Conservation (phyloP, 192 early-diverging fungal species). For the Pilobolus umbonatus region DNA sequence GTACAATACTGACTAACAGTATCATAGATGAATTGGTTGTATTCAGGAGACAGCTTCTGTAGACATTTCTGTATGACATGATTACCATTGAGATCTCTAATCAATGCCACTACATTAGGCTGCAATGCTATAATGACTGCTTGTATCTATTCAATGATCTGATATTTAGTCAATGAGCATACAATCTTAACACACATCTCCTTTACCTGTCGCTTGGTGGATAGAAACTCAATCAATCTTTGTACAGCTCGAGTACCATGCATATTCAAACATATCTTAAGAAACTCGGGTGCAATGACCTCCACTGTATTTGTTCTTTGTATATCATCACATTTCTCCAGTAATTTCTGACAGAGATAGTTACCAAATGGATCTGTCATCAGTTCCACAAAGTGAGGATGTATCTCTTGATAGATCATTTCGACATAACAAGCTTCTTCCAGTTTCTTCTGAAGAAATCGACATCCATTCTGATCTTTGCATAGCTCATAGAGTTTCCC, state of each 20-base stretch:
- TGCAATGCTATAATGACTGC: conserved; percentile 63
- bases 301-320: conserved; percentile 74
- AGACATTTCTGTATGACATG: conserved; percentile 93
- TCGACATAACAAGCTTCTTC: conserved; percentile 65
- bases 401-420: conserved; percentile 76
- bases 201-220: conserved; percentile 52
- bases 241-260: conserved; percentile 92
- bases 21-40: conserved; percentile 89
- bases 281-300: conserved; percentile 65
- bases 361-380: conserved; percentile 95
- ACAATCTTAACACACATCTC: neutral
- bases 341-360: conserved; percentile 86
- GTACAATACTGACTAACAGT: conserved; percentile 71
- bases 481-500: conserved; percentile 74
- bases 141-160: conserved; percentile 48
- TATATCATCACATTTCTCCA: conserved; percentile 74
- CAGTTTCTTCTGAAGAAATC: conserved; percentile 82
- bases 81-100: conserved; percentile 90
- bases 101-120: conserved; percentile 71
- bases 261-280: conserved; percentile 83
- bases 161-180: neutral
- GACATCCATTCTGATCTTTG: conserved; percentile 88
- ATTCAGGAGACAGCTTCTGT: conserved; percentile 59
- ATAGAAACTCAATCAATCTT: conserved; percentile 82
- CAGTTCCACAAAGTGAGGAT: conserved; percentile 67